Evolutionary conservation across 2,329 filamentous ascomycete species (phyloP).

Genomic region (Orbilia brochopaga): DNA sequence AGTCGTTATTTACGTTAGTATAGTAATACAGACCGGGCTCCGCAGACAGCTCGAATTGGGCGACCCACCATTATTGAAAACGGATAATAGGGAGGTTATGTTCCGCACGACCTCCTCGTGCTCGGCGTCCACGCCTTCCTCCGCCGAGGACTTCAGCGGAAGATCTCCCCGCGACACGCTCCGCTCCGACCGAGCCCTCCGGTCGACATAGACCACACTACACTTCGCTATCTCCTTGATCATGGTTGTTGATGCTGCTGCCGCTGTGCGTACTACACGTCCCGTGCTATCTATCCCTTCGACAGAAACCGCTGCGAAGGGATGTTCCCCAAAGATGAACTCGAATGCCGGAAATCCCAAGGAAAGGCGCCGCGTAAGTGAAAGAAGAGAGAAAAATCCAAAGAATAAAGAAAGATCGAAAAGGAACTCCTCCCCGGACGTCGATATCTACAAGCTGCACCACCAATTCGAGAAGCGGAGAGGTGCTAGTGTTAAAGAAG

Average conservation of each 20-base stretch:
- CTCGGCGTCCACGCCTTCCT: conserved; percentile 57
- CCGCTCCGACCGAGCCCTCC: conserved; percentile 57
- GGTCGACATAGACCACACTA: conserved; percentile 61
- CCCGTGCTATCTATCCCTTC: conserved; percentile 23
- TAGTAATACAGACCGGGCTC: conserved; percentile 21
- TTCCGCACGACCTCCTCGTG: conserved; percentile 61
- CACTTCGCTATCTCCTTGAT: conserved; percentile 59
- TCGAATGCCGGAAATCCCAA: conserved; percentile 26
- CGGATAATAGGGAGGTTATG: conserved; percentile 61
- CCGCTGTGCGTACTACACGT: conserved; percentile 9
- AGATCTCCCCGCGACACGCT: conserved; percentile 57
- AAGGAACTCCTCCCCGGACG: conserved; percentile 19
- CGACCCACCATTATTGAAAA: conserved; percentile 64
- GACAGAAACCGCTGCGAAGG: conserved; percentile 35
- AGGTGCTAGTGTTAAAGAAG: conserved; percentile 27
- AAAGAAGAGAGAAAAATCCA: conserved; percentile 3
- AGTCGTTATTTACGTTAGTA: conserved; percentile 10
- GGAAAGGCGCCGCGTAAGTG: conserved; percentile 18
- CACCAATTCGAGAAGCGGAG: conserved; percentile 16
- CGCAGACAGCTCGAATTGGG: conserved; percentile 18
- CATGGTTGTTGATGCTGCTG: conserved; percentile 39
- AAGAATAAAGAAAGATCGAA: conserved; percentile 12
- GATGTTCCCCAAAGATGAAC: conserved; percentile 11
- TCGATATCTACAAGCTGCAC: conserved; percentile 46
- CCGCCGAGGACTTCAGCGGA: conserved; percentile 52